Evolutionary conservation across 2,329 filamentous ascomycete genomes (phyloP), one percentile per base, ranked within the genome.

Genomic region (Claviceps quebecensis): DNA sequence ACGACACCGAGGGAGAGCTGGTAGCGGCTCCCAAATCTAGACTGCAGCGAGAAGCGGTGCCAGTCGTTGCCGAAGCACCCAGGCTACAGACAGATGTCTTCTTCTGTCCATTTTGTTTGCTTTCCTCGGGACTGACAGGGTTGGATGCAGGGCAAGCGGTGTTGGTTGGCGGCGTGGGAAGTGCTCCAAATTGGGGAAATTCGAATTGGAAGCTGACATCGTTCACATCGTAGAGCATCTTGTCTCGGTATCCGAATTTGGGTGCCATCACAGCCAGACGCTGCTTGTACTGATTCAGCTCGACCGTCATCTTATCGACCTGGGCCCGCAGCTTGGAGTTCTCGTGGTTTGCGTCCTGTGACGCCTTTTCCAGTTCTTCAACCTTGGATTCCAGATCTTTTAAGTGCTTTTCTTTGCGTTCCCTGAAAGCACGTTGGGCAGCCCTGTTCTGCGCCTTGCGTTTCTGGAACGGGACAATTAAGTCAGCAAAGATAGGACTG

Each of bases 391-490:
- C 89, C 2, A 94, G 76, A 58, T 90, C 85, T 65, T 88, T 88
- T 47, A 94, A 67, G 61, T 94, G 90, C 71, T 86, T 91, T 67
- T 96, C 90, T 69, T 96, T 96, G 56, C 90, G 86, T 67, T 96
- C 90, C 51, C 90, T 82, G 76, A 96, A 96, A 6, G 90, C 90
- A 53, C 90, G 81, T 68, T 96, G 90, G 4, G 90, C 90, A 11
- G 90, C 90, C 58, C 90, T 81, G 59, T 96, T 96, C 64, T 96
- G 90, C 9, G 93, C 93, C 72, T 98, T 98, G 60, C 89, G 84
- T 71, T 95, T 94, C 88, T 95, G 61, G 46, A 34, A 11, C 29
- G 29, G 29, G 3, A 56, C 14, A 37, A 13, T 16, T 49, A 57
- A 53, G 57, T 56, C 48, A 58, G 50, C 13, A 41, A 41, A 5